Conservation (phyloP, 176 grass and related monocot species). For the Carex littledalei region DNA sequence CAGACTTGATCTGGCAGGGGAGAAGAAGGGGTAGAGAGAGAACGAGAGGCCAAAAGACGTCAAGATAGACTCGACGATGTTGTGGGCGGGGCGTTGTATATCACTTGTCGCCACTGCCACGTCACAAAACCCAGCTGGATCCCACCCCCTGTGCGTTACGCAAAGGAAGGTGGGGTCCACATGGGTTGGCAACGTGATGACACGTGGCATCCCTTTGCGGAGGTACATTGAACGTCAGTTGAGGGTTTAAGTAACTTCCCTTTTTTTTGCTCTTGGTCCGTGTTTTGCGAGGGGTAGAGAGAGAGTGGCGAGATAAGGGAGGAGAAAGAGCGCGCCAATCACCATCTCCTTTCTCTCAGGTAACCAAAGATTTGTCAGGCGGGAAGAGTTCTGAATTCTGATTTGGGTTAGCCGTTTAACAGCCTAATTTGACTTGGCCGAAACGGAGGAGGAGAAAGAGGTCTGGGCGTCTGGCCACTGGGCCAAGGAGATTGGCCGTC, state of each 20-base stretch:
- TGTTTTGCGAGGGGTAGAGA: neutral
- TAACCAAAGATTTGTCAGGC: neutral
- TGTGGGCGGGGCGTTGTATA: slow-evolving; percentile 25
- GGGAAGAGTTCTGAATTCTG: neutral
- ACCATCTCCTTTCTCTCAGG: neutral
- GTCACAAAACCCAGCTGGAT: slow-evolving; percentile 3
- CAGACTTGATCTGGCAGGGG: slow-evolving; percentile 20
- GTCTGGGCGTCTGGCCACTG: no score
- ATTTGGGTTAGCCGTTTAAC: neutral
- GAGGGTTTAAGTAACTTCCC: neutral
- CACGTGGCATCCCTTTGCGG: neutral
- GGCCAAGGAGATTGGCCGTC: no score
- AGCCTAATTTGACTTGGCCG: neutral
- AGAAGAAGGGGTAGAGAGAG: slow-evolving; percentile 18
- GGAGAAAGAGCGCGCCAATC: slow-evolving; percentile 1
- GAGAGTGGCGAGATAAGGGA: neutral
- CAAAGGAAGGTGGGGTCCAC: neutral
- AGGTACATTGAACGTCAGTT: neutral
- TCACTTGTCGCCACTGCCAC: slow-evolving; percentile 25
- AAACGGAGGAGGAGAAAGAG: no score
- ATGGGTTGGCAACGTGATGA: neutral
- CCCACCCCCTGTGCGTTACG: slow-evolving; percentile 10
- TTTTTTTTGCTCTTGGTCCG: neutral
- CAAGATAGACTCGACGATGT: neutral
- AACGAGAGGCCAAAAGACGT: neutral